Evolutionary conservation across 1,284 basidiomycete genomes (phyloP).

Genomic region (Coniophora puteana): DNA sequence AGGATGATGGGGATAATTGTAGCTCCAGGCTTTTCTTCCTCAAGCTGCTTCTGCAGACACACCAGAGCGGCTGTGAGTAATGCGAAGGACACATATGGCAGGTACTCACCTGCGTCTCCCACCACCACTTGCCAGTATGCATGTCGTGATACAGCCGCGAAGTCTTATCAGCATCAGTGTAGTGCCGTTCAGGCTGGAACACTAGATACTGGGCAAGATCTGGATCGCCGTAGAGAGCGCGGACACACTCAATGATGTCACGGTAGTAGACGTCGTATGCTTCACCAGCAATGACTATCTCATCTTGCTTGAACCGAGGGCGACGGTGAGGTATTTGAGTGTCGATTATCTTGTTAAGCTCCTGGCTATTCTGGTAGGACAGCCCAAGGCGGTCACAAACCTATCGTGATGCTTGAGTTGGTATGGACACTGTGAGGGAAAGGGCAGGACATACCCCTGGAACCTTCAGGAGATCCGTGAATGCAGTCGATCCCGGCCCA

Average conservation of each 20-base stretch:
- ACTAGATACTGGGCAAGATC: constrained; percentile 17
- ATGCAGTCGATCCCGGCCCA: constrained; percentile 13
- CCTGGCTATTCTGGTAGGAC: constrained; percentile 23
- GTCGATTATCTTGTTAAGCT: constrained; percentile 31
- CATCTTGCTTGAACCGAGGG: constrained; percentile 14
- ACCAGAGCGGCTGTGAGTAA: constrained; percentile 13
- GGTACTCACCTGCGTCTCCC: constrained; percentile 29
- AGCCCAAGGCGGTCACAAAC: constrained; percentile 18
- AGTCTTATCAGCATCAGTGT: constrained; percentile 16
- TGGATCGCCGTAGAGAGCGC: constrained; percentile 16
- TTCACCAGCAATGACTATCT: constrained; percentile 20
- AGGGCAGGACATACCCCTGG: constrained; percentile 13
- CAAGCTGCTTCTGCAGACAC: constrained; percentile 15
- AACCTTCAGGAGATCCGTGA: constrained; percentile 16
- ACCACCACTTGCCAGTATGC: constrained; percentile 37
- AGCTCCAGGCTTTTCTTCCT: constrained; percentile 22
- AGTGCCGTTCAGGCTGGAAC: constrained; percentile 31
- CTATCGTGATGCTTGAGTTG: not conserved
- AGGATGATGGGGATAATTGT: constrained; percentile 40
- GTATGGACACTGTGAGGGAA: not conserved
- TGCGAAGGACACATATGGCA: not conserved
- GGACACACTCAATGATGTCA: constrained; percentile 26
- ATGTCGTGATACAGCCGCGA: constrained; percentile 28
- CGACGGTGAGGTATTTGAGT: constrained; percentile 12
- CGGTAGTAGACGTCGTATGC: constrained; percentile 23